Evolutionary conservation across 116 monocot species (phyloP), one percentile per base, ranked within the genome.

Genomic region (Dioscorea cayenensis): DNA sequence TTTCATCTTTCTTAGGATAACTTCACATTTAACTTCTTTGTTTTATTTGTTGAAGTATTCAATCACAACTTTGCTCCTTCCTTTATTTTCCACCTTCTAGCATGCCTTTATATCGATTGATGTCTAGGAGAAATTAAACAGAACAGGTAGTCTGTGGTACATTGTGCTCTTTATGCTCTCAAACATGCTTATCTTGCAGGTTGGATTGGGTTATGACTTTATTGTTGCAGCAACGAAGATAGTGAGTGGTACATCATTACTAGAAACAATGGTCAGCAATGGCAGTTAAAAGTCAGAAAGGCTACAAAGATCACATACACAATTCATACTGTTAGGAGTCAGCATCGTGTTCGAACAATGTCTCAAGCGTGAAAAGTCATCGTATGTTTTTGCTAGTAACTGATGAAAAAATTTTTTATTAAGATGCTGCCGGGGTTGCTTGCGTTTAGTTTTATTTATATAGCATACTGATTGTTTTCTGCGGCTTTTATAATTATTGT

Each of bases 151-250:
- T 60, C n/a, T 60, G 21, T 62, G 20, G 21, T 27, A 17, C 28
- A 2, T 62, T 0, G 6, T 23, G 25, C 6, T 38, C 5, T 18
- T 63, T 27, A 55, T 55, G 13, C 2, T 5, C 55, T 55, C n/a
- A n/a, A 48, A 16, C 36, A 13, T 59, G 29, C 10, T 19, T 62
- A 23, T 19, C 32, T 60, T 80, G 80, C 92, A 96, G 96, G 96
- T 92, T 68, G 92, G 92, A 32, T 88, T 84, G 86, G 96, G 92
- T 68, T 90, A 88, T 66, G 96, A 96, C 79, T 92, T 92, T 79
- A 88, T 96, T 36, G 81, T 96, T 65, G 92, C 77, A 13, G 84
- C 92, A 36, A 96, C 96, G 43, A 96, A 92, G 75, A 68, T 96
- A 32, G 84, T 96, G 19, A 96, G 88, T 66, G 96, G 96, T 4